Percentiles rank a stretch among this genome's conserved stretches.
Conservation (phyloP, 2,329 filamentous ascomycete species). For the Fusarium sp. region DNA sequence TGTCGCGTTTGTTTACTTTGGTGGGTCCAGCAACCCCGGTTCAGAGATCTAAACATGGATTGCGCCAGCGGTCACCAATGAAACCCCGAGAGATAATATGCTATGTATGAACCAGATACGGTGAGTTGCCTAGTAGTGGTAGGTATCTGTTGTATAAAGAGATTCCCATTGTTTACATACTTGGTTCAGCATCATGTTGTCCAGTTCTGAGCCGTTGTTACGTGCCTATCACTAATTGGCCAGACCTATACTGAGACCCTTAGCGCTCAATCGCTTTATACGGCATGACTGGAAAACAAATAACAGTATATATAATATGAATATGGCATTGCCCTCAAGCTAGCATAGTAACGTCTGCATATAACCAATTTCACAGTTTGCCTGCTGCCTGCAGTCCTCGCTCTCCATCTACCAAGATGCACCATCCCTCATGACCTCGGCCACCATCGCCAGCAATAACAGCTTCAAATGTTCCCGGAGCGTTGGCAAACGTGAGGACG, state of each 20-base stretch:
- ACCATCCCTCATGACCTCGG: conserved; percentile 81
- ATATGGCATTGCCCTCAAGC: not conserved
- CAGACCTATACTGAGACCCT: not conserved
- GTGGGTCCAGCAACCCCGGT: conserved; percentile 31
- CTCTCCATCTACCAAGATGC: conserved; percentile 87
- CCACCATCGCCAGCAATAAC: conserved; percentile 77
- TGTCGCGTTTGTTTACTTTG: conserved; percentile 55
- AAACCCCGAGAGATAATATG: not conserved
- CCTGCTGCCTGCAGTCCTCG: conserved; percentile 68
- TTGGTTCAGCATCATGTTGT: not conserved
- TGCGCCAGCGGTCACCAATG: conserved; percentile 1
- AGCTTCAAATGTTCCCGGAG: conserved; percentile 72
- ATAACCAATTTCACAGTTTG: conserved; percentile 57
- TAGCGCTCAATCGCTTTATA: not conserved
- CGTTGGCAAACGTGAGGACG: conserved; percentile 76
- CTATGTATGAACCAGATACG: conserved; percentile 5
- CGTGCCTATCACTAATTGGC: not conserved
- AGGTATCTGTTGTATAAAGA: not conserved
- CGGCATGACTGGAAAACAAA: not conserved
- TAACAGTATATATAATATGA: not conserved
- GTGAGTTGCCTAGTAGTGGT: not conserved
- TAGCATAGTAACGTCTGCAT: not conserved
- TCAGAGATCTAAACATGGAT: conserved; percentile 38
- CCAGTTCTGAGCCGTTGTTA: not conserved
- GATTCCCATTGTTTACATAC: not conserved